Conservation (phyloP, 306 rosid species). For the Spatholobus suberectus region DNA sequence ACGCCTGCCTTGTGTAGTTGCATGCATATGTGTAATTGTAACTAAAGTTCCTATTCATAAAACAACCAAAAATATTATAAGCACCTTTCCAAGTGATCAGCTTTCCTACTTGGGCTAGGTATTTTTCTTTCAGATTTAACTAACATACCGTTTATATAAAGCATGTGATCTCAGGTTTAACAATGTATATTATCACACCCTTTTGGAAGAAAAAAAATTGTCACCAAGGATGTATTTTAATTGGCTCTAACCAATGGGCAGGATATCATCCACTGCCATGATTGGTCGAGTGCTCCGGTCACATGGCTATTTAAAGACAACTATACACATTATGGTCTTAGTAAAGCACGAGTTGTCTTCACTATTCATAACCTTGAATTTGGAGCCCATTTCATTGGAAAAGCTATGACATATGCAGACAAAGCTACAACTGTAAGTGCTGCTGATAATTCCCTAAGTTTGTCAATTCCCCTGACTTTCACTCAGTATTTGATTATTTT, state of each 20-base stretch:
- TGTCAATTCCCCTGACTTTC: not conserved
- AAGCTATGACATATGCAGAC: conserved; percentile 77
- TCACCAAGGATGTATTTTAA: conserved; percentile 36
- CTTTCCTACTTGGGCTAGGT: not conserved
- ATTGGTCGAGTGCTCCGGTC: conserved; percentile 98
- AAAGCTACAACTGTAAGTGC: conserved; percentile 92
- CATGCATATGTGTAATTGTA: conserved; percentile 4
- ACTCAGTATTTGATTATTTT: conserved; percentile 13
- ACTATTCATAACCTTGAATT: conserved; percentile 98
- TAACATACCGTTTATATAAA: conserved; percentile 4
- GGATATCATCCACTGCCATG: conserved; percentile 99
- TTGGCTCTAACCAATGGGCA: conserved; percentile 52
- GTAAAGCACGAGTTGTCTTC: conserved; percentile 82
- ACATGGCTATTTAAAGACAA: conserved; percentile 95
- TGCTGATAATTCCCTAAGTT: conserved; percentile 34
- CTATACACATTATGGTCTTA: conserved; percentile 80
- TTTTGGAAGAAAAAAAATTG: not conserved
- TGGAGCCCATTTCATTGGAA: conserved; percentile 74
- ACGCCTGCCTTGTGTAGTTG: not conserved
- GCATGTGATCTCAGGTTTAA: conserved; percentile 10
- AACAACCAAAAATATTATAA: not conserved
- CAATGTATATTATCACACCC: not conserved
- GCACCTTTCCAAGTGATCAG: conserved; percentile 18
- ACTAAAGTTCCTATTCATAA: conserved; percentile 15
- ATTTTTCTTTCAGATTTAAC: conserved; percentile 13